phyloP scores from a whole-genome alignment of 768 basidiomycete species.

The Leucosporidium scottii region DNA sequence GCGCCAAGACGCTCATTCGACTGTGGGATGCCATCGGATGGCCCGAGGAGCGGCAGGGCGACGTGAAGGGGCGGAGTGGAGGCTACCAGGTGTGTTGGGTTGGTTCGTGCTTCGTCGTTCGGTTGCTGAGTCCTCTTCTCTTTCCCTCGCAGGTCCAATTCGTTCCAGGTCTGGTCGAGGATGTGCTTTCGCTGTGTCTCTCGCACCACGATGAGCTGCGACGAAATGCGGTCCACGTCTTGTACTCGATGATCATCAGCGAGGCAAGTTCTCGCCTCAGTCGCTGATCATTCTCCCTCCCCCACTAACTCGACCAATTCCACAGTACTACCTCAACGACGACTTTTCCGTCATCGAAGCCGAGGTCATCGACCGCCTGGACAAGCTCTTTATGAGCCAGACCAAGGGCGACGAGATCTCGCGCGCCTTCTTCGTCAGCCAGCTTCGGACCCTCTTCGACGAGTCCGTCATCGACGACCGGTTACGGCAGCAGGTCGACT shows the following conservation, averaged over 20 bases:
- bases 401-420: slow-evolving; percentile 52
- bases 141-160: slow-evolving; percentile 38
- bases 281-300: too few relatives aligned
- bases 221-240: slow-evolving; percentile 80
- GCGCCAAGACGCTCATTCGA: slow-evolving; percentile 65
- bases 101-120: slow-evolving; percentile 54
- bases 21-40: slow-evolving; percentile 83
- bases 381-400: slow-evolving; percentile 86
- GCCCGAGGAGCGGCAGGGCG: slow-evolving; percentile 38
- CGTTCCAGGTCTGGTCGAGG: slow-evolving; percentile 57
- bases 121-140: too few relatives aligned
- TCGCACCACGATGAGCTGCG: slow-evolving; percentile 91
- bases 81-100: slow-evolving; percentile 57
- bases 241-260: slow-evolving; percentile 87
- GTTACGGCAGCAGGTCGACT: slow-evolving; percentile 66
- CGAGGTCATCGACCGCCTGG: slow-evolving; percentile 82
- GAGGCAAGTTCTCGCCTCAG: slow-evolving; percentile 18
- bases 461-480: slow-evolving; percentile 69
- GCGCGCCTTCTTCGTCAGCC: slow-evolving; percentile 87
- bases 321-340: slow-evolving; percentile 74
- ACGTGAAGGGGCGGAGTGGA: slow-evolving; percentile 42
- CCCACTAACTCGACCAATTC: background rate
- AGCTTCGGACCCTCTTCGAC: slow-evolving; percentile 83
- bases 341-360: slow-evolving; percentile 86
- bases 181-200: slow-evolving; percentile 82